Percentiles rank a stretch among this genome's conserved stretches.
Evolutionary conservation across 441 rosid species (phyloP).

Genomic region (Gossypium armourianum): DNA sequence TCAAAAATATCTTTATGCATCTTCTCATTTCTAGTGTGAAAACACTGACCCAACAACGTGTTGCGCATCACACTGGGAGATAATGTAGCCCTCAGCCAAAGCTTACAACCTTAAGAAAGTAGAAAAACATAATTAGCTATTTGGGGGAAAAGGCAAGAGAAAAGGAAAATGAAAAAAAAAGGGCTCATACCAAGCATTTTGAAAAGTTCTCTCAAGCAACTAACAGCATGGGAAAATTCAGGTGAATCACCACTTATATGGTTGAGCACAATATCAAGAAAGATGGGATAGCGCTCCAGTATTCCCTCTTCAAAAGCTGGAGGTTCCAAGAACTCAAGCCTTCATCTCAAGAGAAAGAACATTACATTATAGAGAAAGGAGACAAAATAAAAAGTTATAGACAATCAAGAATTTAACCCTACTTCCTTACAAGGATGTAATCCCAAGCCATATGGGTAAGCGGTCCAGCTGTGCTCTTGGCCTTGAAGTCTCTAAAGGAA

Average conservation of each 20-base stretch:
- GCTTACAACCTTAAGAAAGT: conserved; percentile 70
- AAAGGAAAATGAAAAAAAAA: conserved; percentile 7
- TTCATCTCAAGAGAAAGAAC: conserved; percentile 35
- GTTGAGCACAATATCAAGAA: conserved; percentile 84
- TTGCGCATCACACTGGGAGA: conserved; percentile 97
- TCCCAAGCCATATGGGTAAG: conserved; percentile 78
- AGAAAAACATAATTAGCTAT: conserved; percentile 1
- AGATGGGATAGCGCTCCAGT: conserved; percentile 84
- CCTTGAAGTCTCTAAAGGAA: conserved; percentile 47
- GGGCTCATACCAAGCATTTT: conserved; percentile 72
- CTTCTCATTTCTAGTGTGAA: conserved; percentile 85
- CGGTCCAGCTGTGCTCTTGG: conserved; percentile 70
- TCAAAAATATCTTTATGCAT: conserved; percentile 94
- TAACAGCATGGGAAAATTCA: conserved; percentile 82
- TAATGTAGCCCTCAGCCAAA: conserved; percentile 90
- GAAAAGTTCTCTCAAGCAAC: conserved; percentile 82
- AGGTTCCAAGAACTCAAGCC: conserved; percentile 93
- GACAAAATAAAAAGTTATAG: conserved; percentile 5
- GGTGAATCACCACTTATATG: conserved; percentile 79
- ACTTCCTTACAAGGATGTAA: conserved; percentile 77
- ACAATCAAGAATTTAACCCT: conserved; percentile 24
- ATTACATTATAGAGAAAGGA: neutral
- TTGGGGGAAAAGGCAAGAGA: neutral
- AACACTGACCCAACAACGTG: conserved; percentile 94
- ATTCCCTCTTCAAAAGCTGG: conserved; percentile 95